Evolutionary conservation across 2,329 filamentous ascomycete species (phyloP), one percentile per base, ranked within the genome.

Genomic region (Chaetomiaceae sp.): DNA sequence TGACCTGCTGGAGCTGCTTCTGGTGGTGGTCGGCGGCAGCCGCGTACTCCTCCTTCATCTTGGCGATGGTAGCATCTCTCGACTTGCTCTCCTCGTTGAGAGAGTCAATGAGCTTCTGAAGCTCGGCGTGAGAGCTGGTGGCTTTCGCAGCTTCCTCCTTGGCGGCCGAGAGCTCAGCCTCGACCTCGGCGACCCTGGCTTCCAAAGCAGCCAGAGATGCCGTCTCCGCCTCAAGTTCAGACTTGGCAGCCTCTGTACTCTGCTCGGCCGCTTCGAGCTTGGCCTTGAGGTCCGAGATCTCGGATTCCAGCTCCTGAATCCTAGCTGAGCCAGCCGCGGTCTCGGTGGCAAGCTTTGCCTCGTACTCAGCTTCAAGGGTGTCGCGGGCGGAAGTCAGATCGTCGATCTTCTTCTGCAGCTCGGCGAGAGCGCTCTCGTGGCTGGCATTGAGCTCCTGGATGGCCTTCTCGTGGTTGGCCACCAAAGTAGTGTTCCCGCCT

Each of bases 1-100:
- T 81, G 51, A 85, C 67, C 56, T 75, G 76, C 65, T 79, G 74
- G 59, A 86, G 73, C 63, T 82, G 79, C 59, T 78, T 75, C 56
- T 80, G 75, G 63, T 85, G 80, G 65, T 77, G 78, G 38, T 72
- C 70, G 23, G 66, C 63, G 0, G 69, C 65, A 3, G 66, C 59
- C n/a, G 69, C 66, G 54, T 72, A 71, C 33, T 79, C 76, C 46
- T 73, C 66, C 66, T 82, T 77, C 55, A 83, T 67, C 63, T 76
- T 75, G 14, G 74, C 68, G 22, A 80, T 74, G 22, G 74, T 71
- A 22, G 70, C 72, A 8, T 79, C 78, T 64, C 80, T 81, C 6
- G 54, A 43, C 34, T 58, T 49, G 47, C 33, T 50, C 36, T 62
- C 61, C 40, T 62, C 61, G 7, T 37, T 71, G 19, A 79, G 69